phyloP scores from a whole-genome alignment of 2,329 filamentous ascomycete genomes.

The Fusarium aywerte region DNA sequence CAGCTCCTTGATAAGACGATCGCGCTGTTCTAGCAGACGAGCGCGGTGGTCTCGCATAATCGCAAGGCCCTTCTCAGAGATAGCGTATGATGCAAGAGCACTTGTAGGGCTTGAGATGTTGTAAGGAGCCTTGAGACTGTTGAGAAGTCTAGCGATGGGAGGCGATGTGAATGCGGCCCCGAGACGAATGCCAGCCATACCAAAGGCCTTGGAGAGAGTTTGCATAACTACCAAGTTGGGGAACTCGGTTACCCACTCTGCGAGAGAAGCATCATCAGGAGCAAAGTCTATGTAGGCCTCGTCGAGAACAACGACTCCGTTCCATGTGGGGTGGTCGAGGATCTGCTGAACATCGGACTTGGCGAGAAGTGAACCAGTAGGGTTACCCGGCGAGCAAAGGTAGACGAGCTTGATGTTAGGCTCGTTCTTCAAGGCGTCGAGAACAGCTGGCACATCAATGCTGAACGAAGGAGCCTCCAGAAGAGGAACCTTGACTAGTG shows the following conservation, averaged over 20 bases:
- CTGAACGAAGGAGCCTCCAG: constrained; percentile 76
- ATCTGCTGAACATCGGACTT: constrained; percentile 79
- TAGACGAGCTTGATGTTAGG: constrained; percentile 86
- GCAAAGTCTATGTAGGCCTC: constrained; percentile 98
- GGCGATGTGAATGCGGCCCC: constrained; percentile 84
- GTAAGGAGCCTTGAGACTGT: constrained; percentile 95
- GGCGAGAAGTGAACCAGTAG: constrained; percentile 81
- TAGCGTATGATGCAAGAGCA: constrained; percentile 78
- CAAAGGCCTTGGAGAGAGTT: constrained; percentile 97
- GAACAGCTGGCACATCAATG: constrained; percentile 77
- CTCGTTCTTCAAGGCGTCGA: constrained; percentile 67
- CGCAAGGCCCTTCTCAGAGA: constrained; percentile 73
- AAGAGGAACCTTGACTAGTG: constrained; percentile 86
- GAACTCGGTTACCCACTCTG: constrained; percentile 91
- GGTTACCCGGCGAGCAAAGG: constrained; percentile 94
- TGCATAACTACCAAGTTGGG: constrained; percentile 98
- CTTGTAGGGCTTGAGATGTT: constrained; percentile 92
- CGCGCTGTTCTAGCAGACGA: constrained; percentile 79
- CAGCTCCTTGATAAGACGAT: constrained; percentile 78
- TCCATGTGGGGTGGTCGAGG: constrained; percentile 90
- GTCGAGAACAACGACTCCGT: constrained; percentile 91
- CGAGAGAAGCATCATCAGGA: constrained; percentile 77
- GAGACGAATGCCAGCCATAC: constrained; percentile 90
- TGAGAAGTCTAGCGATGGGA: constrained; percentile 81
- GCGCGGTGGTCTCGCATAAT: constrained; percentile 77